Percentiles rank a stretch among this genome's conserved stretches.
Conservation (phyloP, 2,329 filamentous ascomycete species). For the Colletotrichum theobromicola region DNA sequence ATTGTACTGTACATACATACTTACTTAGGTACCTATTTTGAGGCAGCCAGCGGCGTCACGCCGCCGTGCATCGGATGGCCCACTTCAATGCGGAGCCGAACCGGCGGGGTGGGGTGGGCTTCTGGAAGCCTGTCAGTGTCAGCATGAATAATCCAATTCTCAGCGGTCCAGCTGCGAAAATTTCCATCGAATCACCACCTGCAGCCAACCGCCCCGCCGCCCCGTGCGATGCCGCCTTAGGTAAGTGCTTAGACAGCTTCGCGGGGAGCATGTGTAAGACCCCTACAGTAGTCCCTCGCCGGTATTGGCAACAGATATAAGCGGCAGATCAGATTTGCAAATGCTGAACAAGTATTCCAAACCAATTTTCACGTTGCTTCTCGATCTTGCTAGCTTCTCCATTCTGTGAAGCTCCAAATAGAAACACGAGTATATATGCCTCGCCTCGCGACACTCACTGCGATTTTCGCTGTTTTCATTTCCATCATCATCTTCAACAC, state of each 20-base stretch:
- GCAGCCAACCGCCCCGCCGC: not conserved
- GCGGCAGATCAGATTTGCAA: constrained; percentile 15
- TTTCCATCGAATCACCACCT: not conserved
- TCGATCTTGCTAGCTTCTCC: constrained; percentile 9
- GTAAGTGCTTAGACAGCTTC: constrained; percentile 16
- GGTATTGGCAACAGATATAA: constrained; percentile 1
- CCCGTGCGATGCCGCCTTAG: not conserved
- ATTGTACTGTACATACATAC: too few relatives aligned
- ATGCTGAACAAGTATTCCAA: constrained; percentile 20
- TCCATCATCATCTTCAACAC: constrained; percentile 40
- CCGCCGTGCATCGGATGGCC: not conserved
- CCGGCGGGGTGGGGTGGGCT: not conserved
- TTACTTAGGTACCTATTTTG: too few relatives aligned
- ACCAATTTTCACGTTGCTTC: constrained; percentile 9
- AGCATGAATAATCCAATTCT: constrained; percentile 25
- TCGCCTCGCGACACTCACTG: constrained; percentile 34
- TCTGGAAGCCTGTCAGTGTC: constrained; percentile 19
- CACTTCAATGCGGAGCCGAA: not conserved
- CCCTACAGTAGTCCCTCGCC: not conserved
- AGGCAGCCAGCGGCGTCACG: too few relatives aligned
- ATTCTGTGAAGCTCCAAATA: not conserved
- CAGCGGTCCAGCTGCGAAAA: constrained; percentile 4
- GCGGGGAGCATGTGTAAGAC: constrained; percentile 16
- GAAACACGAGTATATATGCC: constrained; percentile 40
- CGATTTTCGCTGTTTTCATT: constrained; percentile 40